phyloP scores from a whole-genome alignment of 805 yeast species.

The Lipomyces yamadae region DNA sequence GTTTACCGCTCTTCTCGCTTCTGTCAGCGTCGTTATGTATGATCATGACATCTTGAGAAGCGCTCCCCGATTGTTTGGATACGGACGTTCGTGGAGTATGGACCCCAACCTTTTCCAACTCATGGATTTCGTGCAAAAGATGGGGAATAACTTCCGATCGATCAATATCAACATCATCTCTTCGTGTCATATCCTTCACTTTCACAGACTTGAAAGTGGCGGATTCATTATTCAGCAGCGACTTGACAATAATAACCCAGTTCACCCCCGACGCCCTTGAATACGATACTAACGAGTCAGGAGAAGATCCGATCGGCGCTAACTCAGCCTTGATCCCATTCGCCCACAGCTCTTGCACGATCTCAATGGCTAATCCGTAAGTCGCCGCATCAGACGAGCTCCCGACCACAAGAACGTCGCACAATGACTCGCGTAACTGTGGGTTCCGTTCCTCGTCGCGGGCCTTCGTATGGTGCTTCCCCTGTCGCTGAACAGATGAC shows the following conservation, averaged over 20 bases:
- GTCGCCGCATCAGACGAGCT: constrained; percentile 64
- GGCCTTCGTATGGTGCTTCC: background rate
- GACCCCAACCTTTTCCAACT: constrained; percentile 21
- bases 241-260: constrained; percentile 79
- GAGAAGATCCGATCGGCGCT: constrained; percentile 45
- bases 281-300: constrained; percentile 66
- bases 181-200: constrained; percentile 64
- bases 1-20: constrained; percentile 67
- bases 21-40: constrained; percentile 78
- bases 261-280: constrained; percentile 74
- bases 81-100: background rate
- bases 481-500: constrained; percentile 42
- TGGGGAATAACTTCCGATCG: constrained; percentile 64
- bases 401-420: constrained; percentile 59
- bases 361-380: constrained; percentile 64
- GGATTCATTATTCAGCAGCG: constrained; percentile 47
- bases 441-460: constrained; percentile 42
- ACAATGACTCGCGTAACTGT: constrained; percentile 30
- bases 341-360: constrained; percentile 72
- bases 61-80: constrained; percentile 10
- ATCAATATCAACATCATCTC: constrained; percentile 73
- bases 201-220: constrained; percentile 76
- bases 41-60: constrained; percentile 61
- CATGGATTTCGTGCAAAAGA: constrained; percentile 47
- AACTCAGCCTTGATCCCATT: constrained; percentile 80